Percentiles rank a stretch among this genome's conserved stretches.
These are phyloP conservation scores for Penicillium thymicola DNA, from an alignment of 2,329 filamentous ascomycete species.

Conservation along the genomic window DNA sequence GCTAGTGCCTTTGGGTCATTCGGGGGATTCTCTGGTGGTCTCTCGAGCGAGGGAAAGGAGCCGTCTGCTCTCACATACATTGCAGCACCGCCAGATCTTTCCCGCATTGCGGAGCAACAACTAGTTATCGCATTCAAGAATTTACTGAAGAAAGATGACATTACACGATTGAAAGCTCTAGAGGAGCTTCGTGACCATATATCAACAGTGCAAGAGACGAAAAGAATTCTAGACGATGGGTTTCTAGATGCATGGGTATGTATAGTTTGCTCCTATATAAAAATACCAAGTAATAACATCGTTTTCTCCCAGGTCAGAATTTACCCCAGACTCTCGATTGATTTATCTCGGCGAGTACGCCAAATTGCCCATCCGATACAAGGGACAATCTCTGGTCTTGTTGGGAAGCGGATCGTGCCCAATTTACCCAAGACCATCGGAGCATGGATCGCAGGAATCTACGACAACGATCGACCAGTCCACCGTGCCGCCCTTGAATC, in stretches of 20 bases:
- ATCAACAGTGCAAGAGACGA: conserved; percentile 51
- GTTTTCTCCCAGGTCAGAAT: conserved; percentile 64
- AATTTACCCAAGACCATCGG: conserved; percentile 74
- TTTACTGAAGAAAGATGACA: conserved; percentile 85
- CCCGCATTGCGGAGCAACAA: conserved; percentile 72
- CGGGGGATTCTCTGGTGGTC: conserved; percentile 38
- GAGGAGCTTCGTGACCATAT: conserved; percentile 75
- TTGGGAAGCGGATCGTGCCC: conserved; percentile 78
- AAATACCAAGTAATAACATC: conserved; percentile 9
- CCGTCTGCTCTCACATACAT: conserved; percentile 78
- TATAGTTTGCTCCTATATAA: conserved; percentile 23
- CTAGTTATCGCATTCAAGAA: conserved; percentile 91
- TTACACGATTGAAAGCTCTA: conserved; percentile 83
- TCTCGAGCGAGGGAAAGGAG: conserved; percentile 41
- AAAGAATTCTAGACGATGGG: conserved; percentile 69
- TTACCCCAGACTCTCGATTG: conserved; percentile 86
- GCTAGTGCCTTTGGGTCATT: conserved; percentile 49
- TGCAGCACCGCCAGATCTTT: conserved; percentile 77
- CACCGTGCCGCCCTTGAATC: conserved; percentile 74
- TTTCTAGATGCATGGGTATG: conserved; percentile 86
- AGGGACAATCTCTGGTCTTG: conserved; percentile 55
- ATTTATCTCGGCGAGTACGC: conserved; percentile 80
- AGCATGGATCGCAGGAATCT: conserved; percentile 86
- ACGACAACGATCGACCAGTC: conserved; percentile 77
- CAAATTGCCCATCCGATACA: conserved; percentile 80